phyloP scores from a whole-genome alignment of 2,329 filamentous ascomycete species.

The Microcera coccophila region DNA sequence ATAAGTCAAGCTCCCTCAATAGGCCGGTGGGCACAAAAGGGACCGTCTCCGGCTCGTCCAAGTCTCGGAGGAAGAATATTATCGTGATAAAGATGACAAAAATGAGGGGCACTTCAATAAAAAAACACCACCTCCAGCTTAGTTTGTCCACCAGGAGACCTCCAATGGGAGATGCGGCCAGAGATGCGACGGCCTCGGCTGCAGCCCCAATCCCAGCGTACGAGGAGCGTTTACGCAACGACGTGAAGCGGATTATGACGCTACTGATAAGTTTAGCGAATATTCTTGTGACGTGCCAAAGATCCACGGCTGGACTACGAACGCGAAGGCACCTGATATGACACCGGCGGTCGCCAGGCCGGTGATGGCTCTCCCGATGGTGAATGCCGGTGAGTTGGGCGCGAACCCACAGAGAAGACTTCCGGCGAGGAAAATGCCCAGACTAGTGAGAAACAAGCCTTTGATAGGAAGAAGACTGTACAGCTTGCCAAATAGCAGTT shows the following conservation, averaged over 20 bases:
- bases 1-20: not conserved
- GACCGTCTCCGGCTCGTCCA: not conserved
- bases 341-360: not conserved
- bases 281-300: too few species aligned
- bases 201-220: not conserved
- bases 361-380: not conserved
- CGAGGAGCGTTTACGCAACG: not conserved
- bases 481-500: not conserved
- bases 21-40: not conserved
- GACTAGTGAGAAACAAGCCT: not conserved
- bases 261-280: not conserved
- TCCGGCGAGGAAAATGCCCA: not conserved
- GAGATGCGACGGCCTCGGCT: not conserved
- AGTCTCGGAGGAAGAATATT: not conserved
- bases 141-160: not conserved
- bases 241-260: not conserved
- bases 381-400: not conserved
- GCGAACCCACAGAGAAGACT: not conserved
- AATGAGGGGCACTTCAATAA: not conserved
- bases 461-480: not conserved
- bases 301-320: not conserved
- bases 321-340: not conserved
- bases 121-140: not conserved
- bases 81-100: not conserved
- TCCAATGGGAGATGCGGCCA: not conserved